phyloP scores from a whole-genome alignment of 768 basidiomycete species.

The Hemileccinum rubropunctum region DNA sequence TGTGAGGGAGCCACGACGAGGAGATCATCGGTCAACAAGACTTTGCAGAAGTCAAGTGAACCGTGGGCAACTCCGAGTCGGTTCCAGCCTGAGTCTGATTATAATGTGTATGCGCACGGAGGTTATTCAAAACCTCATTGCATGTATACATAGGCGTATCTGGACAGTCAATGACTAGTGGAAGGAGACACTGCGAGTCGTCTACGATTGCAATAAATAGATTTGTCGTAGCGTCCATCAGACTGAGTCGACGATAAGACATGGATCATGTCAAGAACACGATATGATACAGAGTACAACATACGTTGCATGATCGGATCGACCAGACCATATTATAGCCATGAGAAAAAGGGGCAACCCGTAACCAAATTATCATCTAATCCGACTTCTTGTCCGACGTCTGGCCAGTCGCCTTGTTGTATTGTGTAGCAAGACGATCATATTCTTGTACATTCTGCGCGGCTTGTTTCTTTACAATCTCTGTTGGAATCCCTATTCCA shows the following conservation, averaged over 20 bases:
- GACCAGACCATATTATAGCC: neutral
- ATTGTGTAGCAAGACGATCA: conserved; percentile 75
- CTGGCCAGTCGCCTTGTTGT: conserved; percentile 66
- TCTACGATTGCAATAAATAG: too few relatives aligned
- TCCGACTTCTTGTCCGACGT: conserved; percentile 65
- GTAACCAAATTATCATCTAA: conserved; percentile 26
- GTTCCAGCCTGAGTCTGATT: too few relatives aligned
- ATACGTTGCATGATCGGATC: neutral
- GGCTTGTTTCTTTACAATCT: conserved; percentile 80
- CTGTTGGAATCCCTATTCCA: conserved; percentile 33
- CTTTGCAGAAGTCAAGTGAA: too few relatives aligned
- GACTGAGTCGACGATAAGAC: too few relatives aligned
- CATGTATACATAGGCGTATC: too few relatives aligned
- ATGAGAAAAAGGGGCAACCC: neutral
- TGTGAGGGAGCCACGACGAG: conserved; percentile 8
- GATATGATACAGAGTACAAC: neutral
- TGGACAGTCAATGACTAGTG: too few relatives aligned
- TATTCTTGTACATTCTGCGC: conserved; percentile 76
- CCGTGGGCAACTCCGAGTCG: too few relatives aligned
- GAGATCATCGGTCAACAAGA: neutral
- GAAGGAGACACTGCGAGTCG: too few relatives aligned
- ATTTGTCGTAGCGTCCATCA: neutral
- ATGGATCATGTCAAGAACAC: neutral
- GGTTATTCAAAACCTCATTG: too few relatives aligned
- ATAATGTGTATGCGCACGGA: too few relatives aligned